Conservation (phyloP, 2,329 filamentous ascomycete species). For the Hymenoscyphus albidus region DNA sequence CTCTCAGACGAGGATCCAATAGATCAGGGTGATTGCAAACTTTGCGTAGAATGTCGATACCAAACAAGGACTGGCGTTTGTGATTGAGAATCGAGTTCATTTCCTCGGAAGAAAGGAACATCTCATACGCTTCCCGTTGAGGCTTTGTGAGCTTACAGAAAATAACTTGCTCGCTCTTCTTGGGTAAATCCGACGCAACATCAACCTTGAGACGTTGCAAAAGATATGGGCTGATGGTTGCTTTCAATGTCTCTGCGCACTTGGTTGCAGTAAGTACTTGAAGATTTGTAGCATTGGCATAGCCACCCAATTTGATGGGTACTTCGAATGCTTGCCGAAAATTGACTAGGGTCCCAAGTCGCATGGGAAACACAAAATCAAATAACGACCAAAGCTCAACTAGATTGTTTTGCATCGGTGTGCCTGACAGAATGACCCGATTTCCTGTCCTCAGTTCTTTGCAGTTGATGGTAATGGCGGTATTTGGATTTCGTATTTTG, state of each 20-base stretch:
- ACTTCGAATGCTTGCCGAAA: conserved; percentile 92
- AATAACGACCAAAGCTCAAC: conserved; percentile 95
- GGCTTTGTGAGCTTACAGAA: conserved; percentile 86
- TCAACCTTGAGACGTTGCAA: conserved; percentile 90
- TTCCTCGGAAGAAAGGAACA: conserved; percentile 77
- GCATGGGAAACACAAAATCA: conserved; percentile 97
- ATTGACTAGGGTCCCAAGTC: conserved; percentile 82
- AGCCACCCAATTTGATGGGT: conserved; percentile 88
- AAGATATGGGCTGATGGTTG: conserved; percentile 88
- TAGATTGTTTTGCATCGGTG: conserved; percentile 96
- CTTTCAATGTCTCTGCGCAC: conserved; percentile 89
- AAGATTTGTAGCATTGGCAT: conserved; percentile 89
- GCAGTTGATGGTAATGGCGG: conserved; percentile 89
- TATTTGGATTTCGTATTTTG: conserved; percentile 96
- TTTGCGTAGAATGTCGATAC: conserved; percentile 88
- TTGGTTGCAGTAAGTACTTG: conserved; percentile 93
- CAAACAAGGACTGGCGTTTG: conserved; percentile 76
- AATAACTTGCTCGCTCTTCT: conserved; percentile 93
- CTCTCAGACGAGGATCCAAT: conserved; percentile 55
- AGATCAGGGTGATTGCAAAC: conserved; percentile 98
- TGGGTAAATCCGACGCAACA: conserved; percentile 86
- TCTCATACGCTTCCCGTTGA: conserved; percentile 76
- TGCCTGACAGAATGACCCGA: conserved; percentile 89
- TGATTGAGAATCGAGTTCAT: conserved; percentile 77
- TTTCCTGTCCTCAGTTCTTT: conserved; percentile 90